Evolutionary conservation across 1,284 basidiomycete genomes (phyloP), one percentile per base, ranked within the genome.

Genomic region (Porodaedalea pini): DNA sequence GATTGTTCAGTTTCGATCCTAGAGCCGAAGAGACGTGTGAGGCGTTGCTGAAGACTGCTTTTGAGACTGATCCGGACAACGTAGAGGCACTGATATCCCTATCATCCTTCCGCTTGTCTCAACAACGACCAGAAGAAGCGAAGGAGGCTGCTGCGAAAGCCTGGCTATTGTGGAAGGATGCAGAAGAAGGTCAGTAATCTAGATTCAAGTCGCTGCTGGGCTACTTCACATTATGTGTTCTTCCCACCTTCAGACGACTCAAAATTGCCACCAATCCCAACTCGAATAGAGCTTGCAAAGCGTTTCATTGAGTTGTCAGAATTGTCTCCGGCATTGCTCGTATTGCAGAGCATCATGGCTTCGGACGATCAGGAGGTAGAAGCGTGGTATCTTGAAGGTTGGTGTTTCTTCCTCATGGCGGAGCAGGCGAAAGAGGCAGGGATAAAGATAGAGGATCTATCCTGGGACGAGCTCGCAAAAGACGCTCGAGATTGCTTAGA

Each of bases 331-430:
- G 92, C 93, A 1, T 73, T 96, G 11, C 75, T 88, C 40, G 85
- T 94, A 4, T 73, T 97, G 11, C 83, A 90, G 41, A 88, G 86
- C 3, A 79, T 94, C 25, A 87, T 95, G 70, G 82, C 88, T 10
- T 77, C 86, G 10, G 92, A 96, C 70, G 90, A 94, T 63, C 83
- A 93, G 66, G 89, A 94, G 57, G 85, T 94, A 4, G 94, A 96
- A 67, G 92, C 88, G 2, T 95, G 93, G 82, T 97, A 97, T 70
- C 80, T 96, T n/a, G 90, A 94, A 69, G 94, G 93, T 53, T 95
- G 93, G 92, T 88, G 90, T 59, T 94, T 92, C 78, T 92, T 86
- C 74, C 75, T 95, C 41, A 83, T 86, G 80, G 79, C 81, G 0
- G 85, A 90, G 66, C 78, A 82, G 59, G 80, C 81, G 15, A 78